Base-by-base conservation (phyloP, 2,329 filamentous ascomycete genomes). In the Coniochaeta sp. region DNA sequence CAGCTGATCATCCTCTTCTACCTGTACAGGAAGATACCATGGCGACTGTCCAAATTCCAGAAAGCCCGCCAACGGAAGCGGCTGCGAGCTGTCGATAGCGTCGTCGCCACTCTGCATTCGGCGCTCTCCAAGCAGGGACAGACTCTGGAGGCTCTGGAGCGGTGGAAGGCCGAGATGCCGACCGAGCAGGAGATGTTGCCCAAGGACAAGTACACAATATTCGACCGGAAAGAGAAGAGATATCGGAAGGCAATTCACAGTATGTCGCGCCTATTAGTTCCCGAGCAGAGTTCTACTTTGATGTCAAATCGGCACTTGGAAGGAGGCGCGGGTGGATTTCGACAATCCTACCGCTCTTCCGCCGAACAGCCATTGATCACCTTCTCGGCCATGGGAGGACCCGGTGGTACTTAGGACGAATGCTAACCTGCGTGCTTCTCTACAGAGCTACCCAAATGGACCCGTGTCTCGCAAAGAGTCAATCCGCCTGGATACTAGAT, bases 241-340 rank as follows among this genome's bases (percentile, higher is more conserved):
- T 99, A 98, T 75, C 83, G 95, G 73, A 99, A 99, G 85, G 91
- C 92, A 60, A 93, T 99, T 74, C 93, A 98, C 78, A 98, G 93
- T 96, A 83, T 69, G 91, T 86, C 60, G n/a, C 16, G 44, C 22
- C 16, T 58, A 4, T 57, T n/a, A 36, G 3, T 6, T 22, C 19
- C 40, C 57, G 24, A 38, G 60, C 38, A 36, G 19, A 36, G 36
- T 58, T 58, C 50, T 58, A 64, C 22, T n/a, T 42, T 19, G 34
- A 12, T 3, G 14, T 36, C 12, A 36, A 3, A 12, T 40, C 17
- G 17, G 10, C 10, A 19, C 4, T 40, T 4, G 16, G 17, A 10
- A 38, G 16, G 16, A 40, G 34, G 38, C 38, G 17, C 38, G 38
- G 38, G 3, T 16, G 38, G 38, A n/a, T 40, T 12, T n/a, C 17